Evolutionary conservation across 176 grass and related monocot species (phyloP).

Genomic region (Sorghum bicolor): DNA sequence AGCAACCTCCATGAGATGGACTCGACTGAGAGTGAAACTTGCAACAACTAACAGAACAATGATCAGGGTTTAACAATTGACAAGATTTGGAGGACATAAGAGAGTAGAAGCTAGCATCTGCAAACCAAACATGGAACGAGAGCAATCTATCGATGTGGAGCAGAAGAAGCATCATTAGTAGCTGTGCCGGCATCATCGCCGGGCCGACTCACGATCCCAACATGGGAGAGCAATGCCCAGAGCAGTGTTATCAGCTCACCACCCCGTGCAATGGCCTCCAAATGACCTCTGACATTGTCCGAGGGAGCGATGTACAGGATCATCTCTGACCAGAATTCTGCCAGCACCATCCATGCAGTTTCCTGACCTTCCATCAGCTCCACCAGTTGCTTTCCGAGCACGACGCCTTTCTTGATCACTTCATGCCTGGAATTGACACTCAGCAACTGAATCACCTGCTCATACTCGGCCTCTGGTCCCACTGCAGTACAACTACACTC

Average conservation of each 20-base stretch:
- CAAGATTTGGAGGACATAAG: background rate
- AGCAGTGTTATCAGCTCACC: slow-evolving; percentile 33
- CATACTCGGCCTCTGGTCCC: background rate
- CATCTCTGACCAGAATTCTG: slow-evolving; percentile 9
- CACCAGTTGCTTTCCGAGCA: background rate
- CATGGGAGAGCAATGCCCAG: slow-evolving; percentile 5
- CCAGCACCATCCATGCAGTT: background rate
- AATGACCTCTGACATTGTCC: background rate
- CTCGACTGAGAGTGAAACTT: background rate
- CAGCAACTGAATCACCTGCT: background rate
- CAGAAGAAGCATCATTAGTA: background rate
- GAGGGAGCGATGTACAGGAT: background rate
- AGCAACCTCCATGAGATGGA: background rate
- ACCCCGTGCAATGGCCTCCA: slow-evolving; percentile 6
- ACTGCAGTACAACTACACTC: background rate
- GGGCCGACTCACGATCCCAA: background rate
- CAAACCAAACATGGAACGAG: background rate
- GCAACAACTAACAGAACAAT: background rate
- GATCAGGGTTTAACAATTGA: background rate
- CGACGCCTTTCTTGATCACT: background rate
- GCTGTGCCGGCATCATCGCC: background rate
- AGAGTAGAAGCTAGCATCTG: background rate
- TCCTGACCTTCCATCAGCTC: background rate
- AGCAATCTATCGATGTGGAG: background rate
- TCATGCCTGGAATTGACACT: background rate